Conservation (phyloP, 768 basidiomycete species). For the Calocera cornea region DNA sequence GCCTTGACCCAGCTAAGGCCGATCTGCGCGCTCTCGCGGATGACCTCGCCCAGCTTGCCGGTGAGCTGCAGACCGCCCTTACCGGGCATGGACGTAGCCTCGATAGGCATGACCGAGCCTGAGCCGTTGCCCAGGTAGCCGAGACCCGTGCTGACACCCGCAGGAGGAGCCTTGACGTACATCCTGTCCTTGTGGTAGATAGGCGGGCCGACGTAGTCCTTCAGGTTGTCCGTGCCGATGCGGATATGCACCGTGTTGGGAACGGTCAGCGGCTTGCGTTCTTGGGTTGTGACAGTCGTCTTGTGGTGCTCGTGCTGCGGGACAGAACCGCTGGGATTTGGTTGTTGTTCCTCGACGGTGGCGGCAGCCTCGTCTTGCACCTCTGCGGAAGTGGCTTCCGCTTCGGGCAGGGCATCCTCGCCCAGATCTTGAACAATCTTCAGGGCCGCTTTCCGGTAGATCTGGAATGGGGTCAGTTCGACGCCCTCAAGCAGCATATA, state of each 20-base stretch:
- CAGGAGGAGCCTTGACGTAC: conserved; percentile 65
- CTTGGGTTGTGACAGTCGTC: conserved; percentile 55
- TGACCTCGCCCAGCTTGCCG: conserved; percentile 96
- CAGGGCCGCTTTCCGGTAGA: conserved; percentile 90
- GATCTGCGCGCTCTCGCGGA: conserved; percentile 91
- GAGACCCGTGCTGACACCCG: conserved; percentile 87
- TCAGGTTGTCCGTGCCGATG: conserved; percentile 76
- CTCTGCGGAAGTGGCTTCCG: conserved; percentile 15
- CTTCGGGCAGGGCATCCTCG: conserved; percentile 69
- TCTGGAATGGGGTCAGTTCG: conserved; percentile 34
- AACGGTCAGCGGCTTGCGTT: conserved; percentile 67
- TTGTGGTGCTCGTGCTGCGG: conserved; percentile 25
- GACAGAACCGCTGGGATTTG: conserved; percentile 21
- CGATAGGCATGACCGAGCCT: conserved; percentile 94
- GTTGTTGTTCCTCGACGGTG: conserved; percentile 42
- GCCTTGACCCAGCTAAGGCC: conserved; percentile 85
- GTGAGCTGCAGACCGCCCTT: conserved; percentile 86
- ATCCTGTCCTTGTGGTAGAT: conserved; percentile 91
- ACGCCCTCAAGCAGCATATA: not conserved
- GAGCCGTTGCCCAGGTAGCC: conserved; percentile 95
- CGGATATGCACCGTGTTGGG: conserved; percentile 64
- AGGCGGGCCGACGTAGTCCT: conserved; percentile 93
- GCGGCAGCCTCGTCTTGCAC: conserved; percentile 16
- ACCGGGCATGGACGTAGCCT: conserved; percentile 93
- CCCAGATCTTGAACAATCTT: conserved; percentile 84